These are phyloP conservation scores for Irpex lacteus DNA, from an alignment of 1,284 basidiomycete species.

Conservation along the genomic window DNA sequence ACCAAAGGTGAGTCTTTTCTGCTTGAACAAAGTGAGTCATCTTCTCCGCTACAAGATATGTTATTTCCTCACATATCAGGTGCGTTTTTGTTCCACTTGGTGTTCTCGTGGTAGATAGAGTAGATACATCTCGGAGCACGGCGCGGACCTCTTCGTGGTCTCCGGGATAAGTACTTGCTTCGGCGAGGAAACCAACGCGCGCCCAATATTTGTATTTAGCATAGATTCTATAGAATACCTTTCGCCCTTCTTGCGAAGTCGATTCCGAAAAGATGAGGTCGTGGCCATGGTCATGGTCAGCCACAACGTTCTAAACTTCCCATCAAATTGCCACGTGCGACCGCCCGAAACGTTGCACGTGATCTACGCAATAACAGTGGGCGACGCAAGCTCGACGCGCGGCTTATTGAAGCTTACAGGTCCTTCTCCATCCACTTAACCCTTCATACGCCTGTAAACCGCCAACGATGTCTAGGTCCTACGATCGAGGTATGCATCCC, in stretches of 20 bases:
- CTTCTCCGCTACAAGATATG: too few species aligned
- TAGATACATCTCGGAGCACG: neutral
- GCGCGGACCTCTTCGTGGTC: neutral
- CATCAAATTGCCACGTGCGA: neutral
- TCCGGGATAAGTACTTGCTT: neutral
- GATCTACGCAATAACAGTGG: slow-evolving; percentile 14
- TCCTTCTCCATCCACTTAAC: slow-evolving; percentile 1
- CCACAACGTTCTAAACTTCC: neutral
- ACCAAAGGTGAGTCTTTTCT: too few species aligned
- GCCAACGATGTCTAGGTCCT: slow-evolving; percentile 65
- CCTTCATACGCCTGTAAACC: slow-evolving; percentile 2
- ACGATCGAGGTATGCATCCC: slow-evolving; percentile 64
- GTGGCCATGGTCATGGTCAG: neutral
- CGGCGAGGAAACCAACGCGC: neutral
- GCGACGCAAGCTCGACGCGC: slow-evolving; percentile 50
- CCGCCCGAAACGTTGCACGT: slow-evolving; percentile 18
- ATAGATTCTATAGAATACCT: neutral
- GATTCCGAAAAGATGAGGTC: too few species aligned
- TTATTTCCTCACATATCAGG: neutral
- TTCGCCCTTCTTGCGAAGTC: too few species aligned
- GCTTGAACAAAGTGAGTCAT: neutral
- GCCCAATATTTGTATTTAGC: neutral
- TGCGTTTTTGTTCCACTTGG: neutral
- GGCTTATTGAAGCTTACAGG: slow-evolving; percentile 31
- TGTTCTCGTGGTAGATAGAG: neutral